Evolutionary conservation across 2,329 filamentous ascomycete genomes (phyloP), one percentile per base, ranked within the genome.

Genomic region (Colletotrichum chrysophilum): DNA sequence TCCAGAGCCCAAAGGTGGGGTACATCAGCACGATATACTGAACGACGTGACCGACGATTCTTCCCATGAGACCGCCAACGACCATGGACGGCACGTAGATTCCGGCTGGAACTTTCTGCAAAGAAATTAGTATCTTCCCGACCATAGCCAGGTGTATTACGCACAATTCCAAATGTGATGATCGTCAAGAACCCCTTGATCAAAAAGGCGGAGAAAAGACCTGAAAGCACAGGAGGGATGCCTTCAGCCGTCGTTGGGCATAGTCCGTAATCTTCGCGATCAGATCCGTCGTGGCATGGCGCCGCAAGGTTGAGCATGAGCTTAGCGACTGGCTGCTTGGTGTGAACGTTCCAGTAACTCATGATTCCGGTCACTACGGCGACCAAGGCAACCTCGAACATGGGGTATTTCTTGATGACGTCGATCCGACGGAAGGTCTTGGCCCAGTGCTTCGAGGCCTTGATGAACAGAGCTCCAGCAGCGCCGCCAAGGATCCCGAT

Each of bases 21-120:
- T 93, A 94, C 34, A 89, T 90, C 72, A 97, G 88, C 7, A 96
- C 95, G 68, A 95, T 85, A 85, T 94, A 96, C 82, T 98, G 96
- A 1, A 96, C 92, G 8, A 93, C 84, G 83, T 98, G 97, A 2
- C 97, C 97, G 14, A 98, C 91, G 60, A 97, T 93, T 9, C 96
- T 93, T 34, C 96, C 96, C 87, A 98, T 93, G 21, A 99, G 87
- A 81, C 97, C 97, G 78, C 97, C 97, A 21, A 98, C 95, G 32
- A 98, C 97, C 97, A 99, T 99, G 80, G 96, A 98, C 4, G 97
- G 97, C 3, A 99, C 96, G 80, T 99, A 99, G 79, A 99, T 98
- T 77, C 97, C 97, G 1, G 96, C 96, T 12, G 97, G 97, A 1
- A 98, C 93, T 89, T 98, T 98, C 89, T 91, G 32, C n/a, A 0